Evolutionary conservation across 2,329 filamentous ascomycete species (phyloP).

Genomic region (Fonsecaea monophora): DNA sequence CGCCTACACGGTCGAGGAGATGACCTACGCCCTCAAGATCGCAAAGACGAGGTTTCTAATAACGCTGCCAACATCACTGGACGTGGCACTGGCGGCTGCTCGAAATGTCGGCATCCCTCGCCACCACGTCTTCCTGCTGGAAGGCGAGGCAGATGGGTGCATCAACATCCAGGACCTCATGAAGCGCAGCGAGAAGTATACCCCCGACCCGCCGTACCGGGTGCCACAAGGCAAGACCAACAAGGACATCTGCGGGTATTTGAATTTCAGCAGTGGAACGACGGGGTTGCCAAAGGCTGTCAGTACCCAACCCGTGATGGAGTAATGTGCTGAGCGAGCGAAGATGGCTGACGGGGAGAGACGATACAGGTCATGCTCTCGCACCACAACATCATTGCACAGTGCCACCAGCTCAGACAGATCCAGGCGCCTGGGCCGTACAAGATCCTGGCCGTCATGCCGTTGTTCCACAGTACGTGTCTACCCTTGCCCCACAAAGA

Average conservation of each 20-base stretch:
- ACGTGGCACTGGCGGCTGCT: slow-evolving; percentile 62
- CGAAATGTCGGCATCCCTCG: slow-evolving; percentile 60
- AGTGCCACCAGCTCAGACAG: slow-evolving; percentile 65
- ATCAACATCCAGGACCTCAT: slow-evolving; percentile 49
- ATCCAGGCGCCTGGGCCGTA: slow-evolving; percentile 50
- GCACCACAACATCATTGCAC: slow-evolving; percentile 63
- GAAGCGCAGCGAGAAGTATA: slow-evolving; percentile 42
- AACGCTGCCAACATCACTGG: slow-evolving; percentile 62
- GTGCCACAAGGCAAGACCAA: slow-evolving; percentile 62
- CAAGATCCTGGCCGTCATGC: slow-evolving; percentile 64
- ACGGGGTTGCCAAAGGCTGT: slow-evolving; percentile 86
- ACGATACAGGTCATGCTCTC: slow-evolving; percentile 59
- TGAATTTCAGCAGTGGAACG: slow-evolving; percentile 78
- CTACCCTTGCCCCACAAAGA: neutral
- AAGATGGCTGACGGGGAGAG: neutral
- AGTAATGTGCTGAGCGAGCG: neutral
- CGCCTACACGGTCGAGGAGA: slow-evolving; percentile 72
- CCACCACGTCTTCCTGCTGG: slow-evolving; percentile 62
- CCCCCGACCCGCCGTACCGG: slow-evolving; percentile 50
- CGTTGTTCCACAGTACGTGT: slow-evolving; percentile 61
- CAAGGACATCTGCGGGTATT: slow-evolving; percentile 48
- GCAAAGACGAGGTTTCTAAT: slow-evolving; percentile 64
- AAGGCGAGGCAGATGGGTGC: slow-evolving; percentile 59
- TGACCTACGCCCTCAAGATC: slow-evolving; percentile 68
- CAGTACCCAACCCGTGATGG: slow-evolving; percentile 8